Evolutionary conservation across 768 basidiomycete species (phyloP).

Genomic region (Mycena pura): DNA sequence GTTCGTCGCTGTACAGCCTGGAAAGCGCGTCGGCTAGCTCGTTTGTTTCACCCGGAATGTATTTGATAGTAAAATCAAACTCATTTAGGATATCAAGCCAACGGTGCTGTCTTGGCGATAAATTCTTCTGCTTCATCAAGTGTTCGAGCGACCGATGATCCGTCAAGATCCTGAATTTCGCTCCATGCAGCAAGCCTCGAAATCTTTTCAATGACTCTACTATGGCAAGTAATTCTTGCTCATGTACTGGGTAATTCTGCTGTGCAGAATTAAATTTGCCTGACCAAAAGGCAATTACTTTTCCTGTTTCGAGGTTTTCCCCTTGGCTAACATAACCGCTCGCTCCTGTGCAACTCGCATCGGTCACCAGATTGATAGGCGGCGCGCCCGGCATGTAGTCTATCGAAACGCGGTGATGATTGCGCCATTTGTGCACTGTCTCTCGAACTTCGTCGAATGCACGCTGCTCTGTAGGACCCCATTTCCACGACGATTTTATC

Average conservation of each 20-base stretch:
- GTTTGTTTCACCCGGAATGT: constrained; percentile 40
- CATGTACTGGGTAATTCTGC: constrained; percentile 48
- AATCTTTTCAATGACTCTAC: constrained; percentile 42
- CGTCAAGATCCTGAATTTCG: constrained; percentile 34
- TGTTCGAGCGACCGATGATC: constrained; percentile 40
- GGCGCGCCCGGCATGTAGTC: constrained; percentile 23
- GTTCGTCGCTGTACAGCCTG: constrained; percentile 25
- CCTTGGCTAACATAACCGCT: constrained; percentile 38
- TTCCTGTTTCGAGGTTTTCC: constrained; percentile 31
- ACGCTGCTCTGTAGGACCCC: constrained; percentile 35
- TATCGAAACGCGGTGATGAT: constrained; percentile 33
- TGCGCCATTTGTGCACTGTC: constrained; percentile 17
- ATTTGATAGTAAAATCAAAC: constrained; percentile 34
- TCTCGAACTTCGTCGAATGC: constrained; percentile 47
- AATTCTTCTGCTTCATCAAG: constrained; percentile 37
- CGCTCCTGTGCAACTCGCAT: constrained; percentile 39
- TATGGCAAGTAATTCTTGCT: constrained; percentile 45
- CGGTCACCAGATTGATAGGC: constrained; percentile 38
- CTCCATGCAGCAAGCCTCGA: constrained; percentile 39
- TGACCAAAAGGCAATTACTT: constrained; percentile 41
- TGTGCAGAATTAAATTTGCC: constrained; percentile 45
- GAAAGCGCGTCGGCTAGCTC: constrained; percentile 40
- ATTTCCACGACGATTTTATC: constrained; percentile 30
- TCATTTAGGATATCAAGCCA: constrained; percentile 44
- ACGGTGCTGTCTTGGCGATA: constrained; percentile 41